These are phyloP conservation scores for Mortierella sp. DNA, from an alignment of 371 early-diverging fungal species.

Conservation along the genomic window DNA sequence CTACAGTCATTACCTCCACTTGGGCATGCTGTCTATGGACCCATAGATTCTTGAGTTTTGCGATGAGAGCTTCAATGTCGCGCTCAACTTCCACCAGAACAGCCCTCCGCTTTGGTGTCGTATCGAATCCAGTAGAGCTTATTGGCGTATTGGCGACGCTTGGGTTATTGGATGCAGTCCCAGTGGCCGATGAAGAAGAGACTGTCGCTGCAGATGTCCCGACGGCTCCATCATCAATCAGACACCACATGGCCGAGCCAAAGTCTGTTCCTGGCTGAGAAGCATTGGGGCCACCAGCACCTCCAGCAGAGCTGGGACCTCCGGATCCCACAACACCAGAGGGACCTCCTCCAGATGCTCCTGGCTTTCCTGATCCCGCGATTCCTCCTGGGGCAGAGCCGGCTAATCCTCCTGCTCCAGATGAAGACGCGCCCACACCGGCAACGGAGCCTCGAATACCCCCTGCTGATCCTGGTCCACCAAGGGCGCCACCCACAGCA, in stretches of 20 bases:
- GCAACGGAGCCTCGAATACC: slow-evolving; percentile 8
- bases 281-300: slow-evolving; percentile 2
- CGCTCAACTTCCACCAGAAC: slow-evolving; percentile 49
- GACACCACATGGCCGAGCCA: slow-evolving; percentile 44
- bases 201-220: slow-evolving; percentile 7
- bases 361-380: slow-evolving; percentile 12
- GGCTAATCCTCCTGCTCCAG: slow-evolving; percentile 6
- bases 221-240: slow-evolving; percentile 51
- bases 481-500: slow-evolving; percentile 10
- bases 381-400: slow-evolving; percentile 8
- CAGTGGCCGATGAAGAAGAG: slow-evolving; percentile 7
- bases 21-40: slow-evolving; percentile 52
- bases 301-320: slow-evolving; percentile 17
- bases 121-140: slow-evolving; percentile 6
- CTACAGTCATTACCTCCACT: slow-evolving; percentile 35
- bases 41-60: slow-evolving; percentile 48
- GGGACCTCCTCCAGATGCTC: slow-evolving; percentile 8
- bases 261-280: slow-evolving; percentile 10
- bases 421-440: slow-evolving; percentile 8
- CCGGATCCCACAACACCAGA: slow-evolving; percentile 5
- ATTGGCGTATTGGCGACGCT: slow-evolving; percentile 16
- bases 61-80: slow-evolving; percentile 41
- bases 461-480: not conserved
- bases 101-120: slow-evolving; percentile 25
- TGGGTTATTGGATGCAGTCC: not conserved